Base-by-base conservation (phyloP, 1,284 basidiomycete species). In the Pyrrhoderma lamaoense region DNA sequence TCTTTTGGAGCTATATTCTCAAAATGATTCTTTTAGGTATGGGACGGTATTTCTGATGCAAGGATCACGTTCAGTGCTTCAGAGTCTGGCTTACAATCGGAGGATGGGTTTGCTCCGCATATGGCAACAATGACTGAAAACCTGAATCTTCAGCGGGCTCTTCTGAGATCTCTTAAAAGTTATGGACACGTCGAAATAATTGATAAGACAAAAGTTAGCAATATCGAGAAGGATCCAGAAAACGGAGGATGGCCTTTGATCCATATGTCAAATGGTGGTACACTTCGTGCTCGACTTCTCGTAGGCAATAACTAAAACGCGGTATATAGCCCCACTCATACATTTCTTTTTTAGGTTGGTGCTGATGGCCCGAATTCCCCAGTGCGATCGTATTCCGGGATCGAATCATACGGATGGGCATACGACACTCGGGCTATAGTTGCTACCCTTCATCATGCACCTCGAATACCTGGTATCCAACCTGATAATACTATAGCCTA, bases 361-460 rank as follows among this genome's bases (percentile, higher is more conserved):
- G 96, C 96, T 5, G 96, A 99, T 62, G 96, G 96, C 0, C 84
- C 84, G 62, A 94, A 93, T 64, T 97, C 93, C 1, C 95, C 95
- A 7, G 96, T 98, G 14, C 82, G 93, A 45, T 68, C 80, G 38
- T 98, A 89, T 63, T 87, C 94, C 0, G 74, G 84, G 11, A 97
- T 98, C 54, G 74, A 85, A 38, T 88, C 91, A 0, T 94, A 85
- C 61, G 95, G 95, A 2, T 96, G 94, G 86, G 76, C 84, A 0
- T 99, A 99, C 67, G 77, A 89, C 54, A 86, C 89, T 0, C 88
- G 91, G 60, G 94, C 89, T 5, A 78, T 99, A 36, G 96, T 99
- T 14, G 93, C 88, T 0, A 97, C 93, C 0, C 75, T 99, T 58
- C 64, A 74, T 43, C 88, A 94, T 65, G 65, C 74, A 8, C 76